Evolutionary conservation across 2,329 filamentous ascomycete species (phyloP).

Genomic region (Pseudopyricularia javanii): DNA sequence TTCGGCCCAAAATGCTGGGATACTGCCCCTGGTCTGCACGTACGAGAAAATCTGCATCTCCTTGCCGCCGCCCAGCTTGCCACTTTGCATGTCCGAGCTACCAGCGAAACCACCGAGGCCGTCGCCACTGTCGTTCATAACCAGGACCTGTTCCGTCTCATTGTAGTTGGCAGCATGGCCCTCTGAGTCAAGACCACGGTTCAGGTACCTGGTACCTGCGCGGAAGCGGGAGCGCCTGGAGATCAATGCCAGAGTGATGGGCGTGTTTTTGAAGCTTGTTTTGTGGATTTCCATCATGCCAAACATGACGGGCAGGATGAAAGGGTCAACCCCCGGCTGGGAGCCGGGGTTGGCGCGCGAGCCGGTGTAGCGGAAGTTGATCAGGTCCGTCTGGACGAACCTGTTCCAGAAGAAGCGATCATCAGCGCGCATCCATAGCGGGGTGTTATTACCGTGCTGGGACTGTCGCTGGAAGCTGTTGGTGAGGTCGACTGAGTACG

Average conservation of each 20-base stretch:
- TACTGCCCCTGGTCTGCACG: conserved; percentile 91
- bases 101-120: conserved; percentile 72
- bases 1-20: conserved; percentile 93
- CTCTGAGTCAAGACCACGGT: conserved; percentile 82
- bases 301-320: conserved; percentile 89
- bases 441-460: conserved; percentile 55
- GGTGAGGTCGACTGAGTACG: conserved; percentile 91
- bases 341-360: conserved; percentile 52
- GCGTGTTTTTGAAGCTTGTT: conserved; percentile 73
- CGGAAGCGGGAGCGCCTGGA: conserved; percentile 80
- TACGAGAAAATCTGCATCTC: conserved; percentile 89
- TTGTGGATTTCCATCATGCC: conserved; percentile 88
- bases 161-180: conserved; percentile 98
- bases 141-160: conserved; percentile 86
- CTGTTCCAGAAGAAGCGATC: conserved; percentile 99
- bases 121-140: conserved; percentile 68
- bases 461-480: conserved; percentile 94
- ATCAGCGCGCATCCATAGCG: conserved; percentile 85
- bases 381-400: conserved; percentile 81
- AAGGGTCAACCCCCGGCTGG: conserved; percentile 74
- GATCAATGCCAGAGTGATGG: conserved; percentile 76
- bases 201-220: conserved; percentile 88
- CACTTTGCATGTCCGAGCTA: conserved; percentile 63
- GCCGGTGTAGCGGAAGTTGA: conserved; percentile 65
- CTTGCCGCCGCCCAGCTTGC: conserved; percentile 51